phyloP scores from a whole-genome alignment of 371 early-diverging fungal species.

The Mortierella sp. region DNA sequence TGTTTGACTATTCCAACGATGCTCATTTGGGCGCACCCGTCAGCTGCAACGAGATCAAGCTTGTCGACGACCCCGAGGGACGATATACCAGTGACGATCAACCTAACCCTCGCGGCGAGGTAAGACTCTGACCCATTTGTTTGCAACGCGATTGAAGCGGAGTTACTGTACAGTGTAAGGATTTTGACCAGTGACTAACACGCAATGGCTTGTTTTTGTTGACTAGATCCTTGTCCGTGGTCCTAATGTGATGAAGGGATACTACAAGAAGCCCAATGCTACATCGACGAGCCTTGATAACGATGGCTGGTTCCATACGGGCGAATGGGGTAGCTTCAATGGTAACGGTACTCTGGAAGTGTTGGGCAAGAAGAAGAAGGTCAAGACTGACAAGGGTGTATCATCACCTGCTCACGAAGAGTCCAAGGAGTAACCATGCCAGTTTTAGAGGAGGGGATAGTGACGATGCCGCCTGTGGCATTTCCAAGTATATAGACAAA shows the following conservation, averaged over 20 bases:
- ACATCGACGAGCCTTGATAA: conserved; percentile 84
- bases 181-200: neutral
- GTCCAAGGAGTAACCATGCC: neutral
- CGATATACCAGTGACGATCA: conserved; percentile 75
- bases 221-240: conserved; percentile 92
- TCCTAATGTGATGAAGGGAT: conserved; percentile 90
- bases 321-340: conserved; percentile 92
- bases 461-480: neutral
- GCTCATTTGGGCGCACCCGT: conserved; percentile 81
- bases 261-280: conserved; percentile 84
- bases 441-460: neutral
- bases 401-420: conserved; percentile 4
- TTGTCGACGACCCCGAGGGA: conserved; percentile 84
- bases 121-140: conserved; percentile 2
- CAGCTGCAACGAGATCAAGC: conserved; percentile 88
- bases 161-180: neutral
- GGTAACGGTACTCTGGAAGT: conserved; percentile 72
- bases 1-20: conserved; percentile 68
- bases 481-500: too few species aligned
- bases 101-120: conserved; percentile 86
- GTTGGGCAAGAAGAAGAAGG: conserved; percentile 37
- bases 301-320: conserved; percentile 97
- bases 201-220: neutral
- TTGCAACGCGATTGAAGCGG: too few species aligned
- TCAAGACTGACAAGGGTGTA: conserved; percentile 4